A percentile compares a stretch with the other conserved stretches of the same genome.
phyloP scores from a whole-genome alignment of 345 rosid genomes.

The Lenwebbia sp. region DNA sequence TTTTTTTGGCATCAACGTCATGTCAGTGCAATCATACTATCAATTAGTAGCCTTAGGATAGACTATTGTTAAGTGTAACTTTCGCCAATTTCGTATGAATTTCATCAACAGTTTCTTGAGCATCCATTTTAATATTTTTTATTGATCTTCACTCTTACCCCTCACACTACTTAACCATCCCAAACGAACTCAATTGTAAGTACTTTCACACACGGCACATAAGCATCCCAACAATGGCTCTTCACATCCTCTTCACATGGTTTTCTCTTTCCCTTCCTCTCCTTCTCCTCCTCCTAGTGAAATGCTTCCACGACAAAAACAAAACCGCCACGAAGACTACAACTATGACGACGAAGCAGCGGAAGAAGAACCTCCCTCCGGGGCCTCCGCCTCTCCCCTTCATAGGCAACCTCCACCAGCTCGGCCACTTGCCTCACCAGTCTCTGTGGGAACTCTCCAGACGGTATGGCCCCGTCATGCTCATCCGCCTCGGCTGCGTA shows the following conservation, averaged over 20 bases:
- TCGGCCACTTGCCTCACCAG: constrained; percentile 5
- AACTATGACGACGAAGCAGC: too few relatives aligned
- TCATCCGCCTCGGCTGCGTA: constrained; percentile 13
- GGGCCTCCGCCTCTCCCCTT: not conserved
- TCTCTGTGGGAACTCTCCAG: constrained; percentile 5
- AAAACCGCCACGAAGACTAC: too few relatives aligned
- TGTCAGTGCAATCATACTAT: not conserved
- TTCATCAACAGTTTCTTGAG: not conserved
- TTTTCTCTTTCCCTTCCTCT: not conserved
- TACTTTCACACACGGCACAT: not conserved
- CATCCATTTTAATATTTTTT: not conserved
- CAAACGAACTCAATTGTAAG: not conserved
- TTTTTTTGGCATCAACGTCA: not conserved
- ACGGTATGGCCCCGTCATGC: constrained; percentile 19
- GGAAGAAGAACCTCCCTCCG: not conserved
- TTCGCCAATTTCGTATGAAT: not conserved
- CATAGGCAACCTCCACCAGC: not conserved
- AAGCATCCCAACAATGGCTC: not conserved
- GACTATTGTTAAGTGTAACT: not conserved
- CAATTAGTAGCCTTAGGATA: not conserved
- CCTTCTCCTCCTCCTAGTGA: not conserved
- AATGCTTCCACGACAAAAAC: not conserved
- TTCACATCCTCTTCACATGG: not conserved
- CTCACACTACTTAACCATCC: not conserved
- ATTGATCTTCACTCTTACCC: not conserved